A percentile compares a stretch with the other conserved stretches of the same genome.
Conservation (phyloP, 805 yeast genomes). For the Saccharomycopsis sp. region DNA sequence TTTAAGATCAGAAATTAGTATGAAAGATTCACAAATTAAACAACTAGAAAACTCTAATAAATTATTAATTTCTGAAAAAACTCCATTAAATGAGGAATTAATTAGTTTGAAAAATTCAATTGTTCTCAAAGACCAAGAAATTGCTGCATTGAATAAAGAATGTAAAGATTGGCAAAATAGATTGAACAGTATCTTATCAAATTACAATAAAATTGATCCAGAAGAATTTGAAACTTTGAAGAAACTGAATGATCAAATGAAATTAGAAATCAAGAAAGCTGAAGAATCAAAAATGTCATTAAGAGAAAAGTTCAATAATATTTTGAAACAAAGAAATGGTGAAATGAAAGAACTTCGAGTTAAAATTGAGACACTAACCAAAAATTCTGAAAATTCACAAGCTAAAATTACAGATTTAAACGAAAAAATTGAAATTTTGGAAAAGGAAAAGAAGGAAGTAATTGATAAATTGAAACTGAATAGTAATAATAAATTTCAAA, state of each 20-base stretch:
- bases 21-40: conserved; percentile 24
- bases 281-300: conserved; percentile 19
- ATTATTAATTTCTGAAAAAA: conserved; percentile 25
- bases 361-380: conserved; percentile 13
- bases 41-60: conserved; percentile 33
- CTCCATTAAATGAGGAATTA: conserved; percentile 35
- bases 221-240: conserved; percentile 31
- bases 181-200: conserved; percentile 36
- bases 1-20: conserved; percentile 41
- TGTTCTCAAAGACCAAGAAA: conserved; percentile 39
- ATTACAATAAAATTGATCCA: conserved; percentile 38
- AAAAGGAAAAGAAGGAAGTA: conserved; percentile 23
- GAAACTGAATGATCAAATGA: conserved; percentile 19
- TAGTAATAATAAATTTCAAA: conserved; percentile 19
- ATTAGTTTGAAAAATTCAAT: conserved; percentile 30
- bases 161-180: conserved; percentile 48
- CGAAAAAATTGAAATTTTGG: conserved; percentile 18
- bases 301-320: conserved; percentile 21
- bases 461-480: conserved; percentile 21
- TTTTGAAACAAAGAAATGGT: conserved; percentile 20
- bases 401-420: conserved; percentile 20
- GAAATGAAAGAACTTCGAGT: conserved; percentile 19
- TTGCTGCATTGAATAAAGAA: conserved; percentile 40
- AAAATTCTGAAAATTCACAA: conserved; percentile 13
- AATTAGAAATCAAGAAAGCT: conserved; percentile 21